These are phyloP conservation scores for Botryotinia convoluta DNA, from an alignment of 2,329 filamentous ascomycete genomes.

Conservation along the genomic window DNA sequence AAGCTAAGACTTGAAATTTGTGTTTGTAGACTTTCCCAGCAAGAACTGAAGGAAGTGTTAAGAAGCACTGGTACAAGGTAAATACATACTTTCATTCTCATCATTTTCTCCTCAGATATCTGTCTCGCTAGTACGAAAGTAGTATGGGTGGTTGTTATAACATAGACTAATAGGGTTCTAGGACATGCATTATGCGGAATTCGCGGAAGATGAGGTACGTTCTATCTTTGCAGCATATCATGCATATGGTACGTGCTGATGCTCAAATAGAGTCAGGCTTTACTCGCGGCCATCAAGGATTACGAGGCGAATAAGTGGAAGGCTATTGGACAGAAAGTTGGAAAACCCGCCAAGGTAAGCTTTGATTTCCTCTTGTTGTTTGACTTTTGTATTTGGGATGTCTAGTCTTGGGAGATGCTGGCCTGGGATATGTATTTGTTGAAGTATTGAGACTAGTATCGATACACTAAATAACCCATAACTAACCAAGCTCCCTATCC, in stretches of 20 bases:
- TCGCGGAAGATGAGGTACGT: conserved; percentile 89
- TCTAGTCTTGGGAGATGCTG: background rate
- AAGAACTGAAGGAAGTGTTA: conserved; percentile 94
- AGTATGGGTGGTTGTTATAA: background rate
- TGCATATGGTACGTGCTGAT: conserved; percentile 30
- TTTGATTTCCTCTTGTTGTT: conserved; percentile 6
- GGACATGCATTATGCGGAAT: conserved; percentile 99
- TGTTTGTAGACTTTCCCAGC: conserved; percentile 74
- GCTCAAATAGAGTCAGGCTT: conserved; percentile 46
- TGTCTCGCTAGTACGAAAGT: conserved; percentile 16
- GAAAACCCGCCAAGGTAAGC: conserved; percentile 88
- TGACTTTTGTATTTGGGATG: background rate
- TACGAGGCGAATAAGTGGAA: conserved; percentile 99
- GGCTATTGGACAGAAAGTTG: conserved; percentile 91
- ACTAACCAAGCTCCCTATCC: background rate
- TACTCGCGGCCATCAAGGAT: conserved; percentile 94
- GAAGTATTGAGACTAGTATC: background rate
- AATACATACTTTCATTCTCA: background rate
- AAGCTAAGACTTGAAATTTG: conserved; percentile 23
- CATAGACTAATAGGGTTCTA: conserved; percentile 40
- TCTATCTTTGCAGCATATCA: conserved; percentile 7
- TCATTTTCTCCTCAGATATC: background rate
- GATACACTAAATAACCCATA: background rate
- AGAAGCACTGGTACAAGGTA: conserved; percentile 99
- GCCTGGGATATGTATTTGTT: background rate